Conservation (phyloP, 108 stramenopile genomes). For the Pseudonitzschia multiseries region DNA sequence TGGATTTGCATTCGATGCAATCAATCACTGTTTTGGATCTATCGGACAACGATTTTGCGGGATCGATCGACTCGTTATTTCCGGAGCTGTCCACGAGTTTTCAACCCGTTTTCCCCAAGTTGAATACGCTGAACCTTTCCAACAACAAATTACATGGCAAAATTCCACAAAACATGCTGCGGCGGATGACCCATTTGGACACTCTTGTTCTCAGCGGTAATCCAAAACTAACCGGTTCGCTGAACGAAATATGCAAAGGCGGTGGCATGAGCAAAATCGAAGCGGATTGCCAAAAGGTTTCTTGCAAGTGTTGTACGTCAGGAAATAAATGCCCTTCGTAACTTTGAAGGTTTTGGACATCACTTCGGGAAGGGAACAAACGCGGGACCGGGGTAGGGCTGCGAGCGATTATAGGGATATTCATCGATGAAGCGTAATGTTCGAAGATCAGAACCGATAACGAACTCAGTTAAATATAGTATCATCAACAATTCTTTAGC, state of each 20-base stretch:
- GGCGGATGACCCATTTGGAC: slow-evolving; percentile 30
- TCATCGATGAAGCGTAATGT: too few species aligned
- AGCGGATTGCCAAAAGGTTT: slow-evolving; percentile 23
- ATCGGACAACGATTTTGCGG: slow-evolving; percentile 28
- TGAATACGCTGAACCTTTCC: slow-evolving; percentile 41
- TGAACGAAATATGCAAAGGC: slow-evolving; percentile 26
- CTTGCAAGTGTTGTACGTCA: slow-evolving; percentile 20
- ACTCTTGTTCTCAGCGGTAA: slow-evolving; percentile 45
- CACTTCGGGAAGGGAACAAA: background rate
- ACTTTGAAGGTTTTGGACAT: background rate
- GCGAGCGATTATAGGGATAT: too few species aligned
- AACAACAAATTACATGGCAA: slow-evolving; percentile 51
- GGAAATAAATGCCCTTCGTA: slow-evolving; percentile 5
- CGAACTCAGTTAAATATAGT: too few species aligned
- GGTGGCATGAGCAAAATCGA: slow-evolving; percentile 8
- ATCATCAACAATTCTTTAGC: too few species aligned
- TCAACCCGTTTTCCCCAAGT: background rate
- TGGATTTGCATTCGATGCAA: slow-evolving; percentile 39
- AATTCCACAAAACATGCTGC: slow-evolving; percentile 35
- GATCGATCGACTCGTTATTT: slow-evolving; percentile 14
- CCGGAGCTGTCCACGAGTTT: background rate
- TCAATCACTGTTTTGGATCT: slow-evolving; percentile 22
- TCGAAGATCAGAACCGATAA: too few species aligned
- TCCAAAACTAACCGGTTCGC: slow-evolving; percentile 19
- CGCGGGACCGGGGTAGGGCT: too few species aligned